Evolutionary conservation across 345 rosid genomes (phyloP).

Genomic region (Murraya paniculata): DNA sequence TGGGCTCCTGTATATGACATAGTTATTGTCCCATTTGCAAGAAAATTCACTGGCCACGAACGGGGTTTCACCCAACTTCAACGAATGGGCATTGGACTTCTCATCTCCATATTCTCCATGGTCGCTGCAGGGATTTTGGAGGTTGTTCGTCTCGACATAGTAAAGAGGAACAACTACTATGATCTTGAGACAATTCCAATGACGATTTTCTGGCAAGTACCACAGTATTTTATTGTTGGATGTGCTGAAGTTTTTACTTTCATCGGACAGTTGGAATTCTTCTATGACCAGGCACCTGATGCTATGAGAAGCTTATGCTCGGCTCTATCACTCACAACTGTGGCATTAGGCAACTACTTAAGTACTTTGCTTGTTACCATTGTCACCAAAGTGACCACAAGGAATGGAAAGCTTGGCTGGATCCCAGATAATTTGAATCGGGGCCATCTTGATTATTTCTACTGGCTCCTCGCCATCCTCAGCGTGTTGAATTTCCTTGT

Average conservation of each 20-base stretch:
- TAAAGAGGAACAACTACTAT: slow-evolving; percentile 54
- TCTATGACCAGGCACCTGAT: slow-evolving; percentile 94
- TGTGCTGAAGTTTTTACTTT: slow-evolving; percentile 89
- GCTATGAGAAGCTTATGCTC: slow-evolving; percentile 93
- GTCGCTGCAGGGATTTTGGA: slow-evolving; percentile 65
- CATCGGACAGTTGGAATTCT: slow-evolving; percentile 84
- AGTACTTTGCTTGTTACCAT: slow-evolving; percentile 71
- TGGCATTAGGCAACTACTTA: slow-evolving; percentile 73
- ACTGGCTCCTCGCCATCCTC: slow-evolving; percentile 71
- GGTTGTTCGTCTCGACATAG: slow-evolving; percentile 52
- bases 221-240: slow-evolving; percentile 79
- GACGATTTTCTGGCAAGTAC: slow-evolving; percentile 95
- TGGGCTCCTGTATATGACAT: slow-evolving; percentile 81
- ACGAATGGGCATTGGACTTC: slow-evolving; percentile 87
- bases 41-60: slow-evolving; percentile 67
- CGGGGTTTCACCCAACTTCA: slow-evolving; percentile 95
- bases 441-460: slow-evolving; percentile 89
- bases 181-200: slow-evolving; percentile 51
- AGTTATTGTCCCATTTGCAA: slow-evolving; percentile 58
- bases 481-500: slow-evolving; percentile 69
- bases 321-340: slow-evolving; percentile 73
- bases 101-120: slow-evolving; percentile 78
- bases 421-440: slow-evolving; percentile 74
- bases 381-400: slow-evolving; percentile 54
- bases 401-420: slow-evolving; percentile 72